These are phyloP conservation scores for Cladosporium sphaerospermum DNA, from an alignment of 2,329 filamentous ascomycete species.

Conservation along the genomic window DNA sequence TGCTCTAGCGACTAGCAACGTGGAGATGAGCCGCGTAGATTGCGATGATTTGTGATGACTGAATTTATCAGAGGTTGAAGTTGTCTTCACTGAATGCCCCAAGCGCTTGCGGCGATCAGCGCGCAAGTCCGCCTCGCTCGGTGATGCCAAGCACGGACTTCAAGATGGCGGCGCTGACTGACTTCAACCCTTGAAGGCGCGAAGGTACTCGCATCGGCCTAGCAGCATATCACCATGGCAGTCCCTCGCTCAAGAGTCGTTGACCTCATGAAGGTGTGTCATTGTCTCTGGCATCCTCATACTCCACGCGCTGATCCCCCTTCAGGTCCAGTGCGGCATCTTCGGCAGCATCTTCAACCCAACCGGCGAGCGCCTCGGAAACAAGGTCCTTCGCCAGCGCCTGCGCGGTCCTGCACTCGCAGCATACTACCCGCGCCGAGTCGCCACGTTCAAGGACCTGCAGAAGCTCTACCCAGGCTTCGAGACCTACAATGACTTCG, in stretches of 20 bases:
- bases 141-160: not conserved
- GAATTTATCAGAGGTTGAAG: not conserved
- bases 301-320: not conserved
- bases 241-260: slow-evolving; percentile 49
- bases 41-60: not conserved
- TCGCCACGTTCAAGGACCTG: slow-evolving; percentile 66
- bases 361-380: slow-evolving; percentile 71
- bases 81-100: too few species aligned
- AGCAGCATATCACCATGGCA: slow-evolving; percentile 36
- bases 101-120: too few species aligned
- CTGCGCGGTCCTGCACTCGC: slow-evolving; percentile 76
- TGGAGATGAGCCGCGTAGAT: slow-evolving; percentile 26
- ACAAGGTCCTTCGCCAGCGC: slow-evolving; percentile 85
- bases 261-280: slow-evolving; percentile 70
- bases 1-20: slow-evolving; percentile 21
- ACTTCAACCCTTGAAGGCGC: not conserved
- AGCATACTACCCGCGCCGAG: slow-evolving; percentile 79
- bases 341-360: slow-evolving; percentile 93
- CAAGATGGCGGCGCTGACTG: not conserved
- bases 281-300: not conserved
- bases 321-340: slow-evolving; percentile 79
- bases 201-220: not conserved
- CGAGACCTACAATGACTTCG: slow-evolving; percentile 65
- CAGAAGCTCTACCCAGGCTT: slow-evolving; percentile 64
- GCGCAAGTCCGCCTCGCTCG: too few species aligned